Conservation (phyloP, 1,284 basidiomycete genomes). For the Phaffia rhodozyma region DNA sequence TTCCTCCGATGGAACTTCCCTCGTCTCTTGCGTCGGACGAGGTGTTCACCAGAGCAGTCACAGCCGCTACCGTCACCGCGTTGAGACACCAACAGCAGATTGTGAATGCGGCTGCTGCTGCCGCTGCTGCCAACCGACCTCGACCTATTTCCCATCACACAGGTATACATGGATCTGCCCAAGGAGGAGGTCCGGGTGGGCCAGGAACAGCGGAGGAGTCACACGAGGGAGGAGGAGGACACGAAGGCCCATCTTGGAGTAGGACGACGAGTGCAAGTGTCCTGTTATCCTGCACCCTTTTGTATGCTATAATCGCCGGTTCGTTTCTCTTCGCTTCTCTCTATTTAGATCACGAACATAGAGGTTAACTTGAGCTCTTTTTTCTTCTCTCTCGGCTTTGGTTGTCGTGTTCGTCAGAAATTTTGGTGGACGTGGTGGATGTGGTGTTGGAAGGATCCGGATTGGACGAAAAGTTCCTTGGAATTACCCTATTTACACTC, state of each 20-base stretch:
- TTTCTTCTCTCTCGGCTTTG: background rate
- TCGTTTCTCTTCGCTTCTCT: slow-evolving; percentile 27
- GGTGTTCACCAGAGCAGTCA: slow-evolving; percentile 75
- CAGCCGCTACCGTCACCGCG: slow-evolving; percentile 72
- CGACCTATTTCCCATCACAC: background rate
- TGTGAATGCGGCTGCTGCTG: background rate
- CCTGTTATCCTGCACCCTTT: slow-evolving; percentile 70
- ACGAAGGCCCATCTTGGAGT: slow-evolving; percentile 95
- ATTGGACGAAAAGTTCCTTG: slow-evolving; percentile 95
- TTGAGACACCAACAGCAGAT: slow-evolving; percentile 49
- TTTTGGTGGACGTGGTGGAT: slow-evolving; percentile 91
- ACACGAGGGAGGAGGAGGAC: slow-evolving; percentile 41
- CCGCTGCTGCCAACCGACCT: background rate
- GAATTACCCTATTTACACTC: slow-evolving; percentile 89
- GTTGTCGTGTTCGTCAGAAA: slow-evolving; percentile 43
- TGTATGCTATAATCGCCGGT: slow-evolving; percentile 96
- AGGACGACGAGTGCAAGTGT: slow-evolving; percentile 74
- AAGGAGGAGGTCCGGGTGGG: slow-evolving; percentile 8
- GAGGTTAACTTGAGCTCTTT: slow-evolving; percentile 5
- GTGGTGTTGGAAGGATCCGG: slow-evolving; percentile 85
- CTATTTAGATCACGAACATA: background rate
- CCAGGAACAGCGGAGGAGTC: background rate
- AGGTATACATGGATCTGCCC: background rate
- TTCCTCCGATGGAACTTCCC: slow-evolving; percentile 49
- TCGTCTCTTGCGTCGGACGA: slow-evolving; percentile 56